phyloP scores from a whole-genome alignment of 2,329 filamentous ascomycete species.

The Xylariaceae sp. region DNA sequence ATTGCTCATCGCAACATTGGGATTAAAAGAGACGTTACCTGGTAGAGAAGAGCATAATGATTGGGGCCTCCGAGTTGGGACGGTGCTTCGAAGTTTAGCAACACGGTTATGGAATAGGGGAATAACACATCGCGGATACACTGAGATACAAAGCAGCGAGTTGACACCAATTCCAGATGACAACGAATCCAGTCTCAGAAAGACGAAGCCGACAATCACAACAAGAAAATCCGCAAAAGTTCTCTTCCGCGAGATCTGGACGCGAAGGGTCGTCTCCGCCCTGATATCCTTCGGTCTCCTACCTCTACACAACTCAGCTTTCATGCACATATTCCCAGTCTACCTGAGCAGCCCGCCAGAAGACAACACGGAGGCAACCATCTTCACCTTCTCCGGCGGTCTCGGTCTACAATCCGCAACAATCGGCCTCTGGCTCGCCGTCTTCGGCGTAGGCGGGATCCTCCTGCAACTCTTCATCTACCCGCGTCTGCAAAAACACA shows the following conservation, averaged over 20 bases:
- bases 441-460: constrained; percentile 57
- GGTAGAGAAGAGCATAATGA: constrained; percentile 27
- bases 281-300: constrained; percentile 42
- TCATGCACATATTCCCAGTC: constrained; percentile 58
- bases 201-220: constrained; percentile 2
- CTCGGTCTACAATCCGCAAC: constrained; percentile 44
- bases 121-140: constrained; percentile 4
- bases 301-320: constrained; percentile 58
- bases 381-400: constrained; percentile 53
- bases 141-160: constrained; percentile 10
- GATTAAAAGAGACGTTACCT: constrained; percentile 36
- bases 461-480: constrained; percentile 58
- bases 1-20: constrained; percentile 32
- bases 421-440: constrained; percentile 44
- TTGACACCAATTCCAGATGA: constrained; percentile 20
- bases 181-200: constrained; percentile 14
- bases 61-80: constrained; percentile 19
- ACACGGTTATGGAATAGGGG: neutral
- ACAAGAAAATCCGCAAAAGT: neutral
- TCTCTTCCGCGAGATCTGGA: constrained; percentile 26
- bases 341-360: constrained; percentile 54
- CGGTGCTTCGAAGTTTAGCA: constrained; percentile 13
- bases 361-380: constrained; percentile 33
- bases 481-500: constrained; percentile 49
- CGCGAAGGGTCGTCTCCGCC: constrained; percentile 33